phyloP scores from a whole-genome alignment of 371 early-diverging fungal genomes.

The Parasitella parasitica region DNA sequence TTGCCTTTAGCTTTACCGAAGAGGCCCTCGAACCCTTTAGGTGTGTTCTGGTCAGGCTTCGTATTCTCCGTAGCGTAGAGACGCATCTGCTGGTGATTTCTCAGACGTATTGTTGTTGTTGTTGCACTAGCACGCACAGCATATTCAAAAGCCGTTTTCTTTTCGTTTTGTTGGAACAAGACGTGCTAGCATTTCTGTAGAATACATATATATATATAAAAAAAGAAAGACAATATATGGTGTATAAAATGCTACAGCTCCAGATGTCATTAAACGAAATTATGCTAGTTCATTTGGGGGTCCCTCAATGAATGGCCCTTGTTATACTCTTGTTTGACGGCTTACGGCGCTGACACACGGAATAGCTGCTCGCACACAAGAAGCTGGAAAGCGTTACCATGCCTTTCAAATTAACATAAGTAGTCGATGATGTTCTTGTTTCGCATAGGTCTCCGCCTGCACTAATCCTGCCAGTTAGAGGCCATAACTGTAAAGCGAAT shows the following conservation, averaged over 20 bases:
- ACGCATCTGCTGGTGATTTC: background rate
- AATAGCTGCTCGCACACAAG: too few relatives aligned
- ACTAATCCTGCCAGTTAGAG: too few relatives aligned
- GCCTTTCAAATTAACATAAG: too few relatives aligned
- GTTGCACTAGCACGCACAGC: constrained; percentile 7
- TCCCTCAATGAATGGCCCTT: background rate
- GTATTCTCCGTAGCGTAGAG: constrained; percentile 10
- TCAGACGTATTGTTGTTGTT: background rate
- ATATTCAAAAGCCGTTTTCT: constrained; percentile 1
- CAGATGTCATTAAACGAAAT: too few relatives aligned
- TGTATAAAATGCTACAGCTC: background rate
- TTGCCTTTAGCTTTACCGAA: constrained; percentile 30
- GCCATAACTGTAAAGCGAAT: too few relatives aligned
- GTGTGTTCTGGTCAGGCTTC: constrained; percentile 16
- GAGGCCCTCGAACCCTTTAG: constrained; percentile 47
- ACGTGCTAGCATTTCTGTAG: background rate
- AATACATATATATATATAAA: background rate
- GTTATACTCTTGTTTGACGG: background rate
- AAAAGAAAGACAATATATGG: too few relatives aligned
- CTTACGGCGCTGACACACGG: too few relatives aligned
- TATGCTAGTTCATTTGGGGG: too few relatives aligned
- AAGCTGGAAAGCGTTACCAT: too few relatives aligned
- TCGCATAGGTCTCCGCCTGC: too few relatives aligned
- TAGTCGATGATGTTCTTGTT: too few relatives aligned
- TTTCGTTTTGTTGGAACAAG: background rate